Conservation (phyloP, 257 asterid genomes). For the Thymus quinquecostatus region DNA sequence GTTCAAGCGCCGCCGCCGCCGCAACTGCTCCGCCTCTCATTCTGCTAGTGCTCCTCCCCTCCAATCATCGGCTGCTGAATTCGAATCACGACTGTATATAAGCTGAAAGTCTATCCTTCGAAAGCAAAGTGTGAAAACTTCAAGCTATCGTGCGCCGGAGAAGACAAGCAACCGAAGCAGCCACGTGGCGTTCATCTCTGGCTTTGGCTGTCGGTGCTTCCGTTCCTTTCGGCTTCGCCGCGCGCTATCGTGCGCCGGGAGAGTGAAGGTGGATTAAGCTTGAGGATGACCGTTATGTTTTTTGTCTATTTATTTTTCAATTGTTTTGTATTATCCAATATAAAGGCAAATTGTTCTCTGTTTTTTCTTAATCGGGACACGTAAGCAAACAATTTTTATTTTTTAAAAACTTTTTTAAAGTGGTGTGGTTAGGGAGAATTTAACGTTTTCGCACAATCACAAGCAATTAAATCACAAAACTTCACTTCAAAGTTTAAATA, state of each 20-base stretch:
- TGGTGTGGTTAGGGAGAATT: neutral
- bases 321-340: neutral
- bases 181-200: constrained; percentile 30
- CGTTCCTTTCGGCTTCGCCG: constrained; percentile 2
- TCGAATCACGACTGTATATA: constrained; percentile 16
- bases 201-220: constrained; percentile 16
- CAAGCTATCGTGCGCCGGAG: constrained; percentile 33
- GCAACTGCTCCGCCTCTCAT: constrained; percentile 32
- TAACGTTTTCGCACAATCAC: constrained; percentile 7
- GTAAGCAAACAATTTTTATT: neutral
- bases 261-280: constrained; percentile 11
- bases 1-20: constrained; percentile 27
- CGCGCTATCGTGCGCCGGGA: constrained; percentile 23
- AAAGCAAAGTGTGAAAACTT: neutral
- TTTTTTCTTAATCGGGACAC: neutral
- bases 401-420: neutral
- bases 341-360: neutral
- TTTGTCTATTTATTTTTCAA: neutral
- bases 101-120: neutral
- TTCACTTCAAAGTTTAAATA: neutral
- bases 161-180: constrained; percentile 31
- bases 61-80: neutral
- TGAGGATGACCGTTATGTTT: constrained; percentile 13
- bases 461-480: neutral
- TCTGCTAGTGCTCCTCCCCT: neutral